Evolutionary conservation across 331 rosid genomes (phyloP).

Genomic region (Telfairia occidentalis): DNA sequence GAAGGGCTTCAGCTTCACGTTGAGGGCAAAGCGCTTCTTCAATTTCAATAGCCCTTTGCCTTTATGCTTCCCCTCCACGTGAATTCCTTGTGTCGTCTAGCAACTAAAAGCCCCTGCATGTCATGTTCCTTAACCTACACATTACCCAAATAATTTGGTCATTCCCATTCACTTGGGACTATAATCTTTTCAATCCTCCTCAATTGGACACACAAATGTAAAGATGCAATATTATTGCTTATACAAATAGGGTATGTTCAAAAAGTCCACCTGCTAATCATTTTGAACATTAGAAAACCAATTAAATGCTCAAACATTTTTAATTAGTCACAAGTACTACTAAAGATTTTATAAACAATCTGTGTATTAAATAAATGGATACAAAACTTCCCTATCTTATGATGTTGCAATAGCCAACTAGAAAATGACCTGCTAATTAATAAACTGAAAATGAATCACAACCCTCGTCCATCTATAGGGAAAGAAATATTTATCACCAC

Average conservation of each 20-base stretch:
- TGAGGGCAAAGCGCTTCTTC: not conserved
- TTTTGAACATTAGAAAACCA: no score
- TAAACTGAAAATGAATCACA: not conserved
- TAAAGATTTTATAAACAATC: not conserved
- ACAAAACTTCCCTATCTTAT: not conserved
- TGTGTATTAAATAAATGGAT: not conserved
- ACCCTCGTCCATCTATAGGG: not conserved
- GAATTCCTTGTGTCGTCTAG: conserved; percentile 7
- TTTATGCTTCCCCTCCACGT: conserved; percentile 6
- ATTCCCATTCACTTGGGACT: conserved; percentile 1
- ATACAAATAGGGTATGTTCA: no score
- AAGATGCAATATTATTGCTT: no score
- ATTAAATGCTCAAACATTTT: no score
- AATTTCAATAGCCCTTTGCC: not conserved
- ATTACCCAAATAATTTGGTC: not conserved
- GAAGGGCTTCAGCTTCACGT: conserved; percentile 7
- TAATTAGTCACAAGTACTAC: not conserved
- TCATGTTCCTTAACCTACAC: not conserved
- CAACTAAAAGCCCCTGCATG: conserved; percentile 4
- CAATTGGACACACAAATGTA: not conserved
- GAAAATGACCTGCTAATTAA: not conserved
- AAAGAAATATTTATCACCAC: not conserved
- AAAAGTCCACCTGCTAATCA: no score
- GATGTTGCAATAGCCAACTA: not conserved
- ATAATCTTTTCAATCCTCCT: not conserved